phyloP scores from a whole-genome alignment of 192 early-diverging fungal species.

The Linnemannia zychae region DNA sequence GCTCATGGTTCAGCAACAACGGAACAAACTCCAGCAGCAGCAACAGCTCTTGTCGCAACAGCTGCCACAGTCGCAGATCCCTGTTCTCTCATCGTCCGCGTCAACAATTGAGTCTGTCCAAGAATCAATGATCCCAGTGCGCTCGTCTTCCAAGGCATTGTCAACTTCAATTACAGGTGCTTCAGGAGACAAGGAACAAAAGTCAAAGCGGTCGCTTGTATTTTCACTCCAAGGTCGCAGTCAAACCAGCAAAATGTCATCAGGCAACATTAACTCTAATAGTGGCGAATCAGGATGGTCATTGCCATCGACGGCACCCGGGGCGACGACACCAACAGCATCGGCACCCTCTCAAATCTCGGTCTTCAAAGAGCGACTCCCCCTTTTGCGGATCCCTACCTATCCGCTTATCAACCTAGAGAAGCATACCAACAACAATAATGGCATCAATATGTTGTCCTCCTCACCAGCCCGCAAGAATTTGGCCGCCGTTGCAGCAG shows the following conservation, averaged over 20 bases:
- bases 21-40: not conserved
- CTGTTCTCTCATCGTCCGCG: not conserved
- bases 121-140: not conserved
- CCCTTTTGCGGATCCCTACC: slow-evolving; percentile 29
- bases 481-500: not conserved
- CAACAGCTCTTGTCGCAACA: slow-evolving; percentile 5
- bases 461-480: not conserved
- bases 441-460: not conserved
- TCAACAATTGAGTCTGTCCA: not conserved
- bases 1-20: slow-evolving; percentile 21
- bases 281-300: not conserved
- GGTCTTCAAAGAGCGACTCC: slow-evolving; percentile 14
- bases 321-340: not conserved
- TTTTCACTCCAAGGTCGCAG: slow-evolving; percentile 33
- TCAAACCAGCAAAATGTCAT: slow-evolving; percentile 12
- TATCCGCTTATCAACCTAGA: slow-evolving; percentile 42
- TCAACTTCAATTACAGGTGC: not conserved
- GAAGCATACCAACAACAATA: slow-evolving; percentile 5
- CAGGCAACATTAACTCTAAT: not conserved
- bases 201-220: slow-evolving; percentile 20
- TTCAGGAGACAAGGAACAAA: slow-evolving; percentile 20
- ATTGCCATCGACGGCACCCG: not conserved
- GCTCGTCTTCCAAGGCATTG: not conserved
- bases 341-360: not conserved
- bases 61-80: not conserved